A percentile compares a stretch with the other conserved stretches of the same genome.
These are phyloP conservation scores for Rhodocollybia butyracea DNA, from an alignment of 768 basidiomycete genomes.

Conservation along the genomic window DNA sequence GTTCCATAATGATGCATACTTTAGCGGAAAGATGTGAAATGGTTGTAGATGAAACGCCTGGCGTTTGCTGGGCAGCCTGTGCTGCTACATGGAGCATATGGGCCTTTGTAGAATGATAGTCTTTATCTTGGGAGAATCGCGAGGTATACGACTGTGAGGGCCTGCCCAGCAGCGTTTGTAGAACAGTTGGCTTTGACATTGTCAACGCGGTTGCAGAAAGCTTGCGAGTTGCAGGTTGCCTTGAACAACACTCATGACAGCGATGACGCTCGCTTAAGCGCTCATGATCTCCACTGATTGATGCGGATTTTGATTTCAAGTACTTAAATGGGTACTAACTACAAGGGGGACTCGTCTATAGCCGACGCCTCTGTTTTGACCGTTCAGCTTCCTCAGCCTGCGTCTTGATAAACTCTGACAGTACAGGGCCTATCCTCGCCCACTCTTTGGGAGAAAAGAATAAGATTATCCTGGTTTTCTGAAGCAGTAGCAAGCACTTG, in stretches of 20 bases:
- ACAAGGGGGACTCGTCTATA: too few species aligned
- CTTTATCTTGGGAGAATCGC: constrained; percentile 37
- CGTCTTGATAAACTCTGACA: not conserved
- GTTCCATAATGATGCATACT: too few species aligned
- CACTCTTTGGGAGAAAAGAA: not conserved
- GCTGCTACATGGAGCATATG: constrained; percentile 44
- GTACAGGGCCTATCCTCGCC: not conserved
- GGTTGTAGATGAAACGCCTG: not conserved
- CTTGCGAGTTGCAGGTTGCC: too few species aligned
- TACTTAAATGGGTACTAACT: too few species aligned
- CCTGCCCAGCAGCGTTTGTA: constrained; percentile 58
- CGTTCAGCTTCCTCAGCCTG: not conserved
- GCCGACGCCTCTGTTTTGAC: too few species aligned
- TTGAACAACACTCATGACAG: too few species aligned
- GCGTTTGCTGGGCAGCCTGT: not conserved
- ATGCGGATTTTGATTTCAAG: too few species aligned
- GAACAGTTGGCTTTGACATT: constrained; percentile 55
- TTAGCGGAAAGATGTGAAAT: too few species aligned
- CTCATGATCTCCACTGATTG: too few species aligned
- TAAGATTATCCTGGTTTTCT: not conserved
- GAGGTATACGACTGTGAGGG: constrained; percentile 67
- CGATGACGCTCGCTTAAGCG: too few species aligned
- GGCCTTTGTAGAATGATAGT: constrained; percentile 49
- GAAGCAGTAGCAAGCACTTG: too few species aligned
- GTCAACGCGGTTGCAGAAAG: too few species aligned